Evolutionary conservation across 1,284 basidiomycete genomes (phyloP).

Genomic region (Xerocomus alliaceus): DNA sequence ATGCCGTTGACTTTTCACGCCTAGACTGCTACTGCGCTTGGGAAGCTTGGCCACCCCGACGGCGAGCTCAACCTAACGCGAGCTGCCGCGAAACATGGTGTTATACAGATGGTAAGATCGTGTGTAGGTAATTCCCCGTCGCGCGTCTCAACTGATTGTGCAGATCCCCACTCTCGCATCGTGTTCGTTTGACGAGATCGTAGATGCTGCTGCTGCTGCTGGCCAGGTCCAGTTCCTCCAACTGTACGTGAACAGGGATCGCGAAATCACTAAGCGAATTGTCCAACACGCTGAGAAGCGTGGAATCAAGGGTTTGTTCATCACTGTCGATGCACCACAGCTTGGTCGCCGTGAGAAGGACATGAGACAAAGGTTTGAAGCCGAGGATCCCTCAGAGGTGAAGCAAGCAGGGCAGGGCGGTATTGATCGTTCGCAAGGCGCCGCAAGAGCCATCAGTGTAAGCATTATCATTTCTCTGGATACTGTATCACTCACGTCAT

Average conservation of each 20-base stretch:
- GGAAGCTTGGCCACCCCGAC: slow-evolving; percentile 93
- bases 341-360: slow-evolving; percentile 92
- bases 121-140: background rate
- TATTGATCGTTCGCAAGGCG: slow-evolving; percentile 87
- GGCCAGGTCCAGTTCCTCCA: slow-evolving; percentile 84
- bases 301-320: slow-evolving; percentile 86
- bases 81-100: slow-evolving; percentile 78
- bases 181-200: slow-evolving; percentile 88
- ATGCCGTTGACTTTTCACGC: slow-evolving; percentile 13
- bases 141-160: background rate
- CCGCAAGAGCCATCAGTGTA: slow-evolving; percentile 92
- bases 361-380: slow-evolving; percentile 96
- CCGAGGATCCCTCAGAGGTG: slow-evolving; percentile 78
- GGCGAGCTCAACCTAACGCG: slow-evolving; percentile 89
- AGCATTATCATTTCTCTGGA: slow-evolving; percentile 32
- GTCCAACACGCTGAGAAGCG: slow-evolving; percentile 85
- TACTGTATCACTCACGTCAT: slow-evolving; percentile 1
- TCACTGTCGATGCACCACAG: slow-evolving; percentile 93
- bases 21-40: slow-evolving; percentile 79
- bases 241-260: slow-evolving; percentile 84
- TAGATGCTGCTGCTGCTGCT: slow-evolving; percentile 79
- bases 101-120: slow-evolving; percentile 84
- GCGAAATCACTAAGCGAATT: slow-evolving; percentile 80
- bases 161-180: slow-evolving; percentile 89
- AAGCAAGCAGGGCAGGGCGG: slow-evolving; percentile 60